Evolutionary conservation across 805 yeast species (phyloP).

Genomic region (Suhomyces pyralidae): DNA sequence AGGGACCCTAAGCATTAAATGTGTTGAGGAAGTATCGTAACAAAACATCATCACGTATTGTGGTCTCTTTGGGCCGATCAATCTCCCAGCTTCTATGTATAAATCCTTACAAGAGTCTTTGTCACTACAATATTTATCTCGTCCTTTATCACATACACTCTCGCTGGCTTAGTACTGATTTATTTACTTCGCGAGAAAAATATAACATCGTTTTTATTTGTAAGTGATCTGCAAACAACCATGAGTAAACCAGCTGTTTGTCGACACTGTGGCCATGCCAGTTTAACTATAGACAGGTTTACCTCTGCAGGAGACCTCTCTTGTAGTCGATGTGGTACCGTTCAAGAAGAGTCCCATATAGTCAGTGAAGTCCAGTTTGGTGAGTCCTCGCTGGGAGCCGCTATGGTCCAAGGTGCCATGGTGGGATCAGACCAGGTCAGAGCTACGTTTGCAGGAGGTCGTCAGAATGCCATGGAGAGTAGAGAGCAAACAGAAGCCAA

Average conservation of each 20-base stretch:
- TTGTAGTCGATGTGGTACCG: slow-evolving; percentile 82
- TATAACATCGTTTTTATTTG: neutral
- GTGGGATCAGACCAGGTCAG: slow-evolving; percentile 83
- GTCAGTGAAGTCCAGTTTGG: slow-evolving; percentile 95
- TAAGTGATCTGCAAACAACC: neutral
- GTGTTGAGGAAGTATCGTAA: too few species aligned
- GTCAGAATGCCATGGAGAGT: slow-evolving; percentile 75
- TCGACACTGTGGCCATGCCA: slow-evolving; percentile 24
- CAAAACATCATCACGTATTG: neutral
- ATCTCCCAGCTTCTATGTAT: neutral
- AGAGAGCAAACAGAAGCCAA: slow-evolving; percentile 86
- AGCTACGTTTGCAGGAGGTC: slow-evolving; percentile 58
- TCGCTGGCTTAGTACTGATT: neutral
- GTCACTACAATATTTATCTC: neutral
- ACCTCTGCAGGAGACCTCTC: slow-evolving; percentile 65
- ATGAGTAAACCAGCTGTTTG: slow-evolving; percentile 12
- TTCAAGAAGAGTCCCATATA: slow-evolving; percentile 87
- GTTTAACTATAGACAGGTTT: slow-evolving; percentile 20
- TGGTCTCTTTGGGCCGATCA: neutral
- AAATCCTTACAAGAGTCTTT: neutral
- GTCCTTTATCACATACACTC: too few species aligned
- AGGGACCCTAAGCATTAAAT: neutral
- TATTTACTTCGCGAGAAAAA: neutral
- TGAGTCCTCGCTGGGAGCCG: slow-evolving; percentile 90
- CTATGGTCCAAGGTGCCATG: slow-evolving; percentile 92